Percentiles rank a stretch among this genome's conserved stretches.
phyloP scores from a whole-genome alignment of 164 flowering plant species.

The Saururus chinensis region DNA sequence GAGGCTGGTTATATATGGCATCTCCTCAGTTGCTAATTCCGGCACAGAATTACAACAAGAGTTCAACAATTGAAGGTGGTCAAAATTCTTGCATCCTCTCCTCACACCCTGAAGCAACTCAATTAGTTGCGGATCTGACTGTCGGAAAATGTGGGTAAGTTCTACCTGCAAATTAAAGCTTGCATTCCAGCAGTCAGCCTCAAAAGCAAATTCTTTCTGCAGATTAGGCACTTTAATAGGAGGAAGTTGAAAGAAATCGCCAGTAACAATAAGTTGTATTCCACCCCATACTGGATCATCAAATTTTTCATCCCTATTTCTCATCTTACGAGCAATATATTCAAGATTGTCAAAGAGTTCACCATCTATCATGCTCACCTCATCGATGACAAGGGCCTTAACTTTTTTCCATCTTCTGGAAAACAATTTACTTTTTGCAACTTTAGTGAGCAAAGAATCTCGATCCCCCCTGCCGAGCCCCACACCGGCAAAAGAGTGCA shows the following conservation, averaged over 20 bases:
- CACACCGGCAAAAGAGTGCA: constrained; percentile 61
- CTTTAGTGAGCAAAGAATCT: constrained; percentile 15
- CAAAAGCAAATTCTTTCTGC: constrained; percentile 42
- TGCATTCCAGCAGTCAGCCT: constrained; percentile 49
- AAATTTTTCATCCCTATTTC: not conserved
- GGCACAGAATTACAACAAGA: constrained; percentile 9
- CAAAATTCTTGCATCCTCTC: constrained; percentile 26
- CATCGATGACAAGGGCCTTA: constrained; percentile 50
- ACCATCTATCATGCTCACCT: constrained; percentile 49
- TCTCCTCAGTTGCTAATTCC: constrained; percentile 8
- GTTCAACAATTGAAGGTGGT: constrained; percentile 23
- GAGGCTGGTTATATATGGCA: constrained; percentile 23
- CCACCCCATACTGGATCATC: constrained; percentile 43
- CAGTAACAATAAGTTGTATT: constrained; percentile 42
- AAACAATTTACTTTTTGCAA: constrained; percentile 11
- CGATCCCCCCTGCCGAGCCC: constrained; percentile 15
- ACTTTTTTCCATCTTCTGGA: constrained; percentile 33
- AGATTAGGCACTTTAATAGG: constrained; percentile 12
- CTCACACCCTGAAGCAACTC: constrained; percentile 47
- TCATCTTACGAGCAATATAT: constrained; percentile 26
- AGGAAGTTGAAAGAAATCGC: constrained; percentile 63
- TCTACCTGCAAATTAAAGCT: constrained; percentile 48
- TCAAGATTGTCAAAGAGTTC: constrained; percentile 36
- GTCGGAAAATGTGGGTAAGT: constrained; percentile 40
- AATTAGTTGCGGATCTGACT: constrained; percentile 25